Evolutionary conservation across 441 rosid genomes (phyloP), one percentile per base, ranked within the genome.

Genomic region (Erodium moschatum): DNA sequence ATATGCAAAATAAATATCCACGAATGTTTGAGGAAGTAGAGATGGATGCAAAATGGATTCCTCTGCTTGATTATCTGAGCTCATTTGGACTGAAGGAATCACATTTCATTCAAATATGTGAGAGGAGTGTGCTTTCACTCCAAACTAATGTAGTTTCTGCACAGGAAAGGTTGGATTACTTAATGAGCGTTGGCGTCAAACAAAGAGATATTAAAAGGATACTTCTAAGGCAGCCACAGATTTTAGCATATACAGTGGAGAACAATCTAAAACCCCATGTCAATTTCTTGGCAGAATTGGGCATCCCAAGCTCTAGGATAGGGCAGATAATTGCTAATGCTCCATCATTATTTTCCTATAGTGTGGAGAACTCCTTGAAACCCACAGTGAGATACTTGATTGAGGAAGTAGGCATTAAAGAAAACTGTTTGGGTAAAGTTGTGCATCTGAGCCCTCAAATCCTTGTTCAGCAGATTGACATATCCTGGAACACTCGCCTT

Each of bases 361-460:
- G 96, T 69, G 84, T 93, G 18, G 95, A 93, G 75, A 90, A 88
- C 60, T 90, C 98, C 44, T 69, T 93, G 75, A 93, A 88, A 74
- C 97, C 98, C 29, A 93, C 96, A 0, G 86, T 90, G 67, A 85
- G 97, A 78, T 91, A 90, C 80, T 71, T 93, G 83, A 85, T 93
- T 19, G 96, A 93, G 80, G 97, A 89, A 84, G 93, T 93, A 67
- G 98, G 96, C 60, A 93, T 93, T 44, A 80, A 87, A 31, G 95
- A 87, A 73, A 83, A 82, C 67, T 84, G 72, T 73, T 74, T 91
- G 52, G 86, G 98, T 16, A 93, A 93, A 79, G 97, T 93, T 40
- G 93, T 93, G 82, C 92, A 85, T 74, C 82, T 93, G 72, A 93
- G 98, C 78, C 98, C 97, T 68, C 97, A 91, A 76, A 88, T 93